These are phyloP conservation scores for Aspergillus tanneri DNA, from an alignment of 2,329 filamentous ascomycete genomes.

Conservation along the genomic window DNA sequence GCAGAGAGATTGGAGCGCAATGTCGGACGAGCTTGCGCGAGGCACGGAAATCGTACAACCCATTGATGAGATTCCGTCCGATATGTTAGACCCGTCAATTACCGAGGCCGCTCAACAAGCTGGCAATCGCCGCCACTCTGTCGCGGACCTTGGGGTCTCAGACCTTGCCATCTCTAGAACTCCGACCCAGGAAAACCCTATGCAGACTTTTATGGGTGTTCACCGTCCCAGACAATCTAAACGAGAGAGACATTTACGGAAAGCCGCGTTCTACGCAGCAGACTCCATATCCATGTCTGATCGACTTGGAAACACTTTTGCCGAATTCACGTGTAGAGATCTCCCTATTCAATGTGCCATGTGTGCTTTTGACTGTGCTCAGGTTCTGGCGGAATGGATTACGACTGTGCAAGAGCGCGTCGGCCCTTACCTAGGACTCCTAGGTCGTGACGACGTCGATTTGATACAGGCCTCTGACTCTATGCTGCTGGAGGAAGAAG, in stretches of 20 bases:
- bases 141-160: constrained; percentile 37
- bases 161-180: constrained; percentile 40
- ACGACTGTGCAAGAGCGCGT: constrained; percentile 90
- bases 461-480: constrained; percentile 77
- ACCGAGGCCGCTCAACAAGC: constrained; percentile 19
- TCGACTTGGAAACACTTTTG: constrained; percentile 79
- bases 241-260: constrained; percentile 82
- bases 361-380: constrained; percentile 90
- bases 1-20: constrained; percentile 88
- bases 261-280: constrained; percentile 92
- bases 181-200: constrained; percentile 35
- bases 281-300: constrained; percentile 88
- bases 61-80: constrained; percentile 50
- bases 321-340: constrained; percentile 78
- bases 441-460: constrained; percentile 80
- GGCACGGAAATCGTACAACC: constrained; percentile 75
- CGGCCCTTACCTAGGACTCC: constrained; percentile 81
- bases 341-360: constrained; percentile 86
- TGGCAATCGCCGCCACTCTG: constrained; percentile 33
- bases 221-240: constrained; percentile 53
- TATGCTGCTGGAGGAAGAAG: constrained; percentile 88
- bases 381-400: constrained; percentile 92
- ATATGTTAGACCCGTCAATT: constrained; percentile 32
- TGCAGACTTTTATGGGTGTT: constrained; percentile 30
- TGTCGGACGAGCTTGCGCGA: constrained; percentile 81